phyloP scores from a whole-genome alignment of 2,329 filamentous ascomycete genomes.

The Madurella fahalii region DNA sequence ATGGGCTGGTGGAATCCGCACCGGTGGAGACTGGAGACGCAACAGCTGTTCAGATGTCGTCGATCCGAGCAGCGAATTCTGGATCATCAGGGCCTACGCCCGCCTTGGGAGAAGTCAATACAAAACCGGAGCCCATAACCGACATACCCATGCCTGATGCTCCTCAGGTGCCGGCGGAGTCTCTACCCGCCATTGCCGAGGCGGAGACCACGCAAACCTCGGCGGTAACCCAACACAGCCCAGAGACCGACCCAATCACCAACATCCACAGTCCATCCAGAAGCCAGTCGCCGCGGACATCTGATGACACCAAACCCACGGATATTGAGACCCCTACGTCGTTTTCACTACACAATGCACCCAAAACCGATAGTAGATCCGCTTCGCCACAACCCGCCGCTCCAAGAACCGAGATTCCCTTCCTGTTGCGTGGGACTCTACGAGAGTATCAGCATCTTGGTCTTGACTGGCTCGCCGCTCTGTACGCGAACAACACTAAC shows the following conservation, averaged over 20 bases:
- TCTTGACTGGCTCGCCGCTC: constrained; percentile 91
- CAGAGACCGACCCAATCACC: constrained; percentile 42
- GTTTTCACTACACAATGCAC: constrained; percentile 33
- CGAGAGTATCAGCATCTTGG: constrained; percentile 96
- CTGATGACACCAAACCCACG: constrained; percentile 50
- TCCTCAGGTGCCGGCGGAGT: neutral
- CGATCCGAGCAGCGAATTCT: no score
- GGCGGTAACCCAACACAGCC: constrained; percentile 33
- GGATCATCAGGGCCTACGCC: neutral
- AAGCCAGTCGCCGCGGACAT: constrained; percentile 46
- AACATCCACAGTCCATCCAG: constrained; percentile 41
- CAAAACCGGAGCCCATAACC: constrained; percentile 2
- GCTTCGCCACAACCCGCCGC: constrained; percentile 32
- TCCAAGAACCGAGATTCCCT: constrained; percentile 69
- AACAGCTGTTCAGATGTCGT: neutral
- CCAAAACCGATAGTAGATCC: constrained; percentile 32
- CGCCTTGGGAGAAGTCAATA: neutral
- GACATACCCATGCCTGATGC: constrained; percentile 28
- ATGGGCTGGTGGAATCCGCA: neutral
- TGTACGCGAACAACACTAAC: constrained; percentile 90
- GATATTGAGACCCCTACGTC: constrained; percentile 44
- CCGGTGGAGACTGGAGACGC: neutral
- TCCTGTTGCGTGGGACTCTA: constrained; percentile 79
- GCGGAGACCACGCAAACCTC: constrained; percentile 26
- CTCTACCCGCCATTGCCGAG: constrained; percentile 20